Evolutionary conservation across 208 protist species (phyloP).

Genomic region (Trypanosomatidae sp.): DNA sequence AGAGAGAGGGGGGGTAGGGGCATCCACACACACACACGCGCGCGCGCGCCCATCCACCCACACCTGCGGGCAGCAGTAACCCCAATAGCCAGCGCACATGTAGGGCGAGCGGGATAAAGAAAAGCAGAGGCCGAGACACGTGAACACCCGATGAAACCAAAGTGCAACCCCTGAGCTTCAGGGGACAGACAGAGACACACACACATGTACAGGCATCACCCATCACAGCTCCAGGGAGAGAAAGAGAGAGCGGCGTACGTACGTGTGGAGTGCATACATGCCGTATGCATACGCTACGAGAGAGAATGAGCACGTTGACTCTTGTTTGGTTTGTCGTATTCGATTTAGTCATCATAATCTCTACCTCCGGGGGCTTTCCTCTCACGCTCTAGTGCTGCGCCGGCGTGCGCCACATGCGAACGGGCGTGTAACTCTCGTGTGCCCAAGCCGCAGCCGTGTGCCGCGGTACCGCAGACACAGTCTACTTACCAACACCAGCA

Average conservation of each 20-base stretch:
- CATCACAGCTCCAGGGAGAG: background rate
- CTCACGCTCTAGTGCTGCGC: background rate
- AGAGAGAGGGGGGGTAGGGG: background rate
- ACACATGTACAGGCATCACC: background rate
- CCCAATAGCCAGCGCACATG: background rate
- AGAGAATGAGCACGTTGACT: background rate
- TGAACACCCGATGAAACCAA: background rate
- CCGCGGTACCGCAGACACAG: background rate
- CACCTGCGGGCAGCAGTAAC: background rate
- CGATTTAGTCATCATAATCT: background rate
- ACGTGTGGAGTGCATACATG: background rate
- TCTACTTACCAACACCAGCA: background rate
- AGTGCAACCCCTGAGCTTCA: background rate
- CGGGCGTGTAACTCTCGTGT: background rate
- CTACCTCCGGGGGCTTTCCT: background rate
- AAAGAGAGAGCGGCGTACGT: background rate
- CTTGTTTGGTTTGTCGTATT: background rate
- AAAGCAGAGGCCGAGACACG: background rate
- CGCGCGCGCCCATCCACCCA: background rate
- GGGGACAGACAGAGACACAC: background rate
- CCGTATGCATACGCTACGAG: background rate
- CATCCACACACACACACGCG: background rate
- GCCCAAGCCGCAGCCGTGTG: background rate
- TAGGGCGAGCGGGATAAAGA: background rate
- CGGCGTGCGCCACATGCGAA: background rate